phyloP scores from a whole-genome alignment of 768 basidiomycete species.

The Boletus fagicola region DNA sequence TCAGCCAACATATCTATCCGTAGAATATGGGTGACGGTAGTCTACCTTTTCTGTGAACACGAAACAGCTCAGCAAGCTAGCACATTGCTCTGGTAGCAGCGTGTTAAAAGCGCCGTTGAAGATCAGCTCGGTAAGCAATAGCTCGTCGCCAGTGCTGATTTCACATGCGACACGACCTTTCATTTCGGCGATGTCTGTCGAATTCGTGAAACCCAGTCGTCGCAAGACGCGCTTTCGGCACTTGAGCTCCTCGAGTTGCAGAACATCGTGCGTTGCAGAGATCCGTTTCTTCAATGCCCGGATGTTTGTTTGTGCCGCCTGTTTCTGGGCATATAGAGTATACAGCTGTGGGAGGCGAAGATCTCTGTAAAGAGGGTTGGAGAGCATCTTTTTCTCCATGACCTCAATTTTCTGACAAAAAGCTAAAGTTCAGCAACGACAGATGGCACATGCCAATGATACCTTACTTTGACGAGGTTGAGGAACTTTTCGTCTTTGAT shows the following conservation, averaged over 20 bases:
- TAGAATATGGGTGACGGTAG: not conserved
- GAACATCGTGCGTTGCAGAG: slow-evolving; percentile 83
- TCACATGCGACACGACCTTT: slow-evolving; percentile 99
- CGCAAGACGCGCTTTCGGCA: slow-evolving; percentile 91
- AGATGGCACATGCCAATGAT: not conserved
- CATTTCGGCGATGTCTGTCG: slow-evolving; percentile 93
- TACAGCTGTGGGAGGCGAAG: slow-evolving; percentile 79
- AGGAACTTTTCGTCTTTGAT: slow-evolving; percentile 95
- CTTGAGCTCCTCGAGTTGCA: slow-evolving; percentile 96
- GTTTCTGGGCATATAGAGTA: slow-evolving; percentile 75
- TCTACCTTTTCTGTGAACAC: slow-evolving; percentile 94
- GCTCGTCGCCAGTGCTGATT: slow-evolving; percentile 95
- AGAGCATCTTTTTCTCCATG: slow-evolving; percentile 83
- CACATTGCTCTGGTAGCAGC: slow-evolving; percentile 86
- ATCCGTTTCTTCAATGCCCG: slow-evolving; percentile 83
- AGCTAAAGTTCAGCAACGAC: not conserved
- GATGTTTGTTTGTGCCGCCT: slow-evolving; percentile 63
- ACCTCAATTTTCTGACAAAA: slow-evolving; percentile 77
- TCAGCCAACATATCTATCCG: not conserved
- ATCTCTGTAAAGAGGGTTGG: slow-evolving; percentile 76
- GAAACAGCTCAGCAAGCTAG: slow-evolving; percentile 93
- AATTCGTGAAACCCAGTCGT: slow-evolving; percentile 84
- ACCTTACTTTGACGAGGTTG: slow-evolving; percentile 71
- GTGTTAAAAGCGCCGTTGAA: slow-evolving; percentile 97
- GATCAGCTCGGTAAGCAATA: slow-evolving; percentile 93